Evolutionary conservation across 257 asterid genomes (phyloP), one percentile per base, ranked within the genome.

Genomic region (Knoxia roxburghii): DNA sequence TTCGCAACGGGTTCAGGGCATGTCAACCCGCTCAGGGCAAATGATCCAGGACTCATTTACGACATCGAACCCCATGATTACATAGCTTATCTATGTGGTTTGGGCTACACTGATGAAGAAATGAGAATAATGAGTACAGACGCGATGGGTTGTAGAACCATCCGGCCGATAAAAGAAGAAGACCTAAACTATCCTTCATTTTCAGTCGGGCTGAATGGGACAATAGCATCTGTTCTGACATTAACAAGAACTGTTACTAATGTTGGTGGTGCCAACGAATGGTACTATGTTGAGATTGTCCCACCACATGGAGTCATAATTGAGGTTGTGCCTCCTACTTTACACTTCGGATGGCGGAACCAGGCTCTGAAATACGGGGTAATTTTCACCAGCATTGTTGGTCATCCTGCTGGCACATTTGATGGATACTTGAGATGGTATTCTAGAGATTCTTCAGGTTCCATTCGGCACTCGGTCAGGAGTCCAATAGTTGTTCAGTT

Each of bases 1-100:
- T 84, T 61, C 5, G 76, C 86, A 29, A 71, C 69, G 0, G 86
- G 90, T 7, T 58, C 90, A 5, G 90, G 90, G 52, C 87, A 85
- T 4, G 80, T 82, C 17, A 82, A 82, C 45, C 85, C 87, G 2
- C 67, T 81, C 0, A 75, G 56, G 45, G 85, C 88, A 5, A 76
- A 46, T 27, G 75, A 82, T 48, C 90, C 88, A 0, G 90, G 90
- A 39, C 75, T 84, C 13, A 43, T 84, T 15, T 84, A 84, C 30
- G 93, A 84, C 64, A 70, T 73, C 21, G 45, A 58, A 4, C 77
- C 84, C 0, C 21, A 75, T 33, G 90, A 86, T 13, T 86, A 87
- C 67, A 5, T 77, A 0, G 74, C 83, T 1, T 85, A 81, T 41
- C 37, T 82, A 13, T 85, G 91, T 15, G 88, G 91, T 7, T 63